Percentiles rank a stretch among this genome's conserved stretches.
Conservation (phyloP, 1,139 yeast genomes). For the Sugiyamaella novakii region DNA sequence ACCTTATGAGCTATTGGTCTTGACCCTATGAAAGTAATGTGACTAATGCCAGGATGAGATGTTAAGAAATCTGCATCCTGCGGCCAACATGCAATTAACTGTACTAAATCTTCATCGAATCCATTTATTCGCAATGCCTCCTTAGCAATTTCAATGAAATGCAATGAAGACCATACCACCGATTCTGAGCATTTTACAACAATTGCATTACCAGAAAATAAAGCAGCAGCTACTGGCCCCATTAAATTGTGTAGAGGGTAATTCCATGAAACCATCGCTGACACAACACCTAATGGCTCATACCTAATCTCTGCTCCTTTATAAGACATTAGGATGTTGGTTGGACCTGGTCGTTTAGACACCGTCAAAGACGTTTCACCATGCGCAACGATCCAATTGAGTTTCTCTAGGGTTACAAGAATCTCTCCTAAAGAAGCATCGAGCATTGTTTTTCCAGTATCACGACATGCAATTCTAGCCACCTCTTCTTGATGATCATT, state of each 20-base stretch:
- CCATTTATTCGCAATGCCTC: conserved; percentile 72
- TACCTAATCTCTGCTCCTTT: conserved; percentile 91
- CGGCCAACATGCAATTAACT: conserved; percentile 74
- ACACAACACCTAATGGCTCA: conserved; percentile 85
- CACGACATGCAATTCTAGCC: conserved; percentile 92
- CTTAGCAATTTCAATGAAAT: conserved; percentile 70
- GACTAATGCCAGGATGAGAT: conserved; percentile 77
- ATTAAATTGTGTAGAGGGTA: conserved; percentile 86
- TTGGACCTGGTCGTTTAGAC: conserved; percentile 82
- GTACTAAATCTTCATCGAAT: conserved; percentile 78
- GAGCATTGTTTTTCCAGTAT: conserved; percentile 91
- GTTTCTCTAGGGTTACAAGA: conserved; percentile 87
- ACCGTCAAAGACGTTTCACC: conserved; percentile 75
- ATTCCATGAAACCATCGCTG: conserved; percentile 94
- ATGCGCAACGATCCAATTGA: conserved; percentile 83
- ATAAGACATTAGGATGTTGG: conserved; percentile 76
- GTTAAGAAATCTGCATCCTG: conserved; percentile 85
- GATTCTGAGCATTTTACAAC: conserved; percentile 93
- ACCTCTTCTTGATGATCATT: conserved; percentile 81
- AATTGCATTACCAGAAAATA: conserved; percentile 89
- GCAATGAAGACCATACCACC: conserved; percentile 90
- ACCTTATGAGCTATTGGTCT: conserved; percentile 90
- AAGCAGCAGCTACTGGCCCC: conserved; percentile 87
- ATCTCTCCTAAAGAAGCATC: conserved; percentile 95
- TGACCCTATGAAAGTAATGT: conserved; percentile 95